Evolutionary conservation across 495 filamentous ascomycete genomes (phyloP), one percentile per base, ranked within the genome.

Genomic region (Evernia prunastri): DNA sequence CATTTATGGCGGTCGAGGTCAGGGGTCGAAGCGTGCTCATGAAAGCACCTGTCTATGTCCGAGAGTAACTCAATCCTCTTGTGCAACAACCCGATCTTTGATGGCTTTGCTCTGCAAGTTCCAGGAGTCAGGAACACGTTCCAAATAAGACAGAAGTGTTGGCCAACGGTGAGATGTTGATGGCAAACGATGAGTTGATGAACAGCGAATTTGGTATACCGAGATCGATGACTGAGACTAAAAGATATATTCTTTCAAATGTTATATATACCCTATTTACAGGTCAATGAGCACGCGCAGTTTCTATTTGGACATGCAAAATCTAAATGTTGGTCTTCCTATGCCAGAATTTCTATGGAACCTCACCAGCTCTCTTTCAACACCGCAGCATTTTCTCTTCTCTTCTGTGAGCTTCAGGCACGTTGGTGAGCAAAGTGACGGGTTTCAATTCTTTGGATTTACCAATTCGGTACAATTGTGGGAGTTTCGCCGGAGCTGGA

Each of bases 21-120:
- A 79, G 91, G 63, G 88, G 89, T 3, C 80, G 88, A 68, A 90
- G 87, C 72, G 88, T 96, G 60, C 75, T 98, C 70, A 80, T 88
- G 25, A 96, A 96, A 78, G 88, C 94, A 45, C 92, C 95, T 20
- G 90, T 97, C n/a, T 98, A 89, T 84, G 77, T 82, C 20, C 27
- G 64, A 31, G 63, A 68, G 45, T 65, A 29, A 59, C 3, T 51
- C 13, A 53, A 31, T 17, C n/a, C 7, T 51, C n/a, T 27, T 7
- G 27, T 17, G 25, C 18, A 31, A 25, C 27, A 29, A 31, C 17
- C 18, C 47, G 10, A 51, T 3, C 20, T 9, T 53, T 4, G 27
- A 31, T 4, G 15, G 25, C 25, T 29, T 53, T 25, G 17, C 4
- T 31, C 25, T 18, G n/a, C 8, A 49, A 25, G 13, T 17, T 53